Percentiles rank a stretch among this genome's conserved stretches.
These are phyloP conservation scores for Arthrobotrys pseudoclavata DNA, from an alignment of 2,329 filamentous ascomycete species.

Conservation along the genomic window DNA sequence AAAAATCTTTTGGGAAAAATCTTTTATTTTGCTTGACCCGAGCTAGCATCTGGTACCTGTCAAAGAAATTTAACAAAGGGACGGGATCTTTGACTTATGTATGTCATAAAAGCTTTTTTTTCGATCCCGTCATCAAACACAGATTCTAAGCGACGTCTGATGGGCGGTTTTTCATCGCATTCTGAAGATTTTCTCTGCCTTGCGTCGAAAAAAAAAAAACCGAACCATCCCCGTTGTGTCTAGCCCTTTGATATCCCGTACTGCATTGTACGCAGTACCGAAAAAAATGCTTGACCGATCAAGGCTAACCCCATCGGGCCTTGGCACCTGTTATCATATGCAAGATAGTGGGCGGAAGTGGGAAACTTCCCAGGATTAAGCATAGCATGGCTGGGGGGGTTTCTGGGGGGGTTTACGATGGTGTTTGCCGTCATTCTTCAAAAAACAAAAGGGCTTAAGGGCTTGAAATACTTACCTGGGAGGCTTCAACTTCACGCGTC, in stretches of 20 bases:
- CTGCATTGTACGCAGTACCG: conserved; percentile 24
- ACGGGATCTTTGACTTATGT: conserved; percentile 4
- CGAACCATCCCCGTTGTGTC: no score
- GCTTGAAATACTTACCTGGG: conserved; percentile 35
- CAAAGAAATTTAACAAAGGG: background rate
- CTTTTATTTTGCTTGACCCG: background rate
- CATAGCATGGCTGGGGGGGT: conserved; percentile 18
- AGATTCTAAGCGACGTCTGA: conserved; percentile 20
- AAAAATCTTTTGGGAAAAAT: background rate
- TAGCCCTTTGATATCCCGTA: background rate
- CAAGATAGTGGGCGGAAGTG: conserved; percentile 58
- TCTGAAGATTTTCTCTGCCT: conserved; percentile 1
- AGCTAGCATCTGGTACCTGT: background rate
- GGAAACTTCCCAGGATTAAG: conserved; percentile 45
- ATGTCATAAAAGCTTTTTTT: background rate
- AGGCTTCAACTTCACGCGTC: background rate
- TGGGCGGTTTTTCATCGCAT: conserved; percentile 27
- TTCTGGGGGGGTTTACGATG: conserved; percentile 24
- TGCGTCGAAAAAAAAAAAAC: background rate
- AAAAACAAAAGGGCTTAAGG: background rate
- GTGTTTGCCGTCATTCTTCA: conserved; percentile 56
- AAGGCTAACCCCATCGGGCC: conserved; percentile 40
- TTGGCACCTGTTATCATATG: conserved; percentile 59
- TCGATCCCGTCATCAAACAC: conserved; percentile 22
- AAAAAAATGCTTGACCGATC: conserved; percentile 24